Evolutionary conservation across 208 protist genomes (phyloP).

Genomic region (Herpetomonas tarakana): DNA sequence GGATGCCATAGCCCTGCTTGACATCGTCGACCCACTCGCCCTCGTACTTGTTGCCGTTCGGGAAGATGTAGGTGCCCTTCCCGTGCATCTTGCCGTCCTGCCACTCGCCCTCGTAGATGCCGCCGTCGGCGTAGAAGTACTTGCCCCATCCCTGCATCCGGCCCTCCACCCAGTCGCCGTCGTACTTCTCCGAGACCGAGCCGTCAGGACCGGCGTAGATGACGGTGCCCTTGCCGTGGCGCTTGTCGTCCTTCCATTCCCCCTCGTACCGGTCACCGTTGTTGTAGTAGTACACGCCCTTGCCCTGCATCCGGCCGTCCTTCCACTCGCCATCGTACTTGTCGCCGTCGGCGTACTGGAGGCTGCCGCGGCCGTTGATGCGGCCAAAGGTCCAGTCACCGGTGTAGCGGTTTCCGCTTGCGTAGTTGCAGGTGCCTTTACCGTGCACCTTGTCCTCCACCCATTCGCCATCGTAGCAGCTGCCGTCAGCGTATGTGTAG

Average conservation of each 20-base stretch:
- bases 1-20: conserved; percentile 90
- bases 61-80: conserved; percentile 91
- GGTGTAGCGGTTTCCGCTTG: conserved; percentile 86
- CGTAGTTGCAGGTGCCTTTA: conserved; percentile 90
- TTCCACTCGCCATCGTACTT: conserved; percentile 92
- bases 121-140: conserved; percentile 93
- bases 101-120: conserved; percentile 92
- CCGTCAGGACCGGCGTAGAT: conserved; percentile 92
- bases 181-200: conserved; percentile 91
- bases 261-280: conserved; percentile 92
- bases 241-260: conserved; percentile 92
- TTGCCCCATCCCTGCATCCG: conserved; percentile 94
- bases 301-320: conserved; percentile 93
- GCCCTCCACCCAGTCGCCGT: conserved; percentile 92
- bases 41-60: conserved; percentile 95
- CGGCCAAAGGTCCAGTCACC: conserved; percentile 90
- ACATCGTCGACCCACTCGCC: conserved; percentile 93
- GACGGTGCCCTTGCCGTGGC: conserved; percentile 90
- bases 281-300: conserved; percentile 87
- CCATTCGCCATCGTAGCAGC: conserved; percentile 92
- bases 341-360: conserved; percentile 92
- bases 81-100: conserved; percentile 91
- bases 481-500: conserved; percentile 93
- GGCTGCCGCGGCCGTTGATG: conserved; percentile 88
- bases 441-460: conserved; percentile 94